phyloP scores from a whole-genome alignment of 75 land plant species.

The Isoetes taiwanensis region DNA sequence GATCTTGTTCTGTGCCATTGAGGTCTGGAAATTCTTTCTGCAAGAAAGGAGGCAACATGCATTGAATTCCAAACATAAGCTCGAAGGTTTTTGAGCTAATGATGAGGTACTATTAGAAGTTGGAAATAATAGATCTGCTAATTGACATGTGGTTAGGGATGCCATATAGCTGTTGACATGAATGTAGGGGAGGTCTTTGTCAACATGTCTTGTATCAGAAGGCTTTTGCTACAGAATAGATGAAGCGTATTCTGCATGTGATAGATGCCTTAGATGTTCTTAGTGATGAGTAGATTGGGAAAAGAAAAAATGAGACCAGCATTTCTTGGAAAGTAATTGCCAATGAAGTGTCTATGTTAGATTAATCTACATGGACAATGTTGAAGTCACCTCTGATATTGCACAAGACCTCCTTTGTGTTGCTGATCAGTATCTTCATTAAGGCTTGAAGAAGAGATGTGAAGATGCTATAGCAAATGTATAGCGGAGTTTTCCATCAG shows the following conservation, averaged over 20 bases:
- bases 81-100: conserved; percentile 96
- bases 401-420: conserved; percentile 86
- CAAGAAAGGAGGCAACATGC: conserved; percentile 93
- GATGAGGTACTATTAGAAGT: conserved; percentile 64
- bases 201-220: neutral
- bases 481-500: no score
- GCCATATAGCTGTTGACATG: neutral
- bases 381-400: conserved; percentile 45
- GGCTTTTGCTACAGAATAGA: neutral
- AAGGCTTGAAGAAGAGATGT: conserved; percentile 80
- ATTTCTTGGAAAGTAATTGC: neutral
- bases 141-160: neutral
- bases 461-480: conserved; percentile 92
- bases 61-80: conserved; percentile 95
- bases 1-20: no score
- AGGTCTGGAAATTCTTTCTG: no score
- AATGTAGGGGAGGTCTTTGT: neutral
- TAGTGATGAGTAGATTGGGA: neutral
- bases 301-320: neutral
- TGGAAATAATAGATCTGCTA: neutral
- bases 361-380: conserved; percentile 84
- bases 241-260: neutral
- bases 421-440: conserved; percentile 92
- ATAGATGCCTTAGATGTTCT: neutral
- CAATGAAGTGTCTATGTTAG: no score